phyloP scores from a whole-genome alignment of 192 early-diverging fungal species.

The Backusella macrospora region DNA sequence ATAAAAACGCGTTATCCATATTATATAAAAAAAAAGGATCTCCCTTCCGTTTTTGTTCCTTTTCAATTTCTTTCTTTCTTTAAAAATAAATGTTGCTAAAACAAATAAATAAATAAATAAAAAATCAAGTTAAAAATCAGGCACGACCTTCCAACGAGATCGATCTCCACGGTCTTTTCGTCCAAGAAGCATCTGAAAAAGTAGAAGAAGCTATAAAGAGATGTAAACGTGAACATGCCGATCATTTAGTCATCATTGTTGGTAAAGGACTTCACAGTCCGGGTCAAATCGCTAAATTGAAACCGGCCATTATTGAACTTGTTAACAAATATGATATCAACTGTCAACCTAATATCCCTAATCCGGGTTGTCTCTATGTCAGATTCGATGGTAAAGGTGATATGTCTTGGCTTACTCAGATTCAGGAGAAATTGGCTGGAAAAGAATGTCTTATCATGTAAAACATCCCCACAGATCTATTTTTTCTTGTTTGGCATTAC shows the following conservation, averaged over 20 bases:
- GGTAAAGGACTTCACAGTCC: constrained; percentile 63
- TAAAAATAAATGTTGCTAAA: neutral
- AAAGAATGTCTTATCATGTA: constrained; percentile 40
- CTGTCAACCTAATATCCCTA: constrained; percentile 54
- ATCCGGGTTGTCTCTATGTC: constrained; percentile 61
- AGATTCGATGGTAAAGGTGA: constrained; percentile 55
- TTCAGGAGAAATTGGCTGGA: constrained; percentile 24
- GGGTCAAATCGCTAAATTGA: constrained; percentile 60
- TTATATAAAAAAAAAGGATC: neutral
- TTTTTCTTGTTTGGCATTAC: neutral
- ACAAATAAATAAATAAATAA: neutral
- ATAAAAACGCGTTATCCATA: neutral
- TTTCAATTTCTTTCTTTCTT: neutral
- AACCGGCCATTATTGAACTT: constrained; percentile 64
- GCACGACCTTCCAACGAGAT: constrained; percentile 48
- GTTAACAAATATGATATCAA: constrained; percentile 55
- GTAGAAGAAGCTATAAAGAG: constrained; percentile 49
- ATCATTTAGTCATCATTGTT: constrained; percentile 62
- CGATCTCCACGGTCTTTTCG: constrained; percentile 72
- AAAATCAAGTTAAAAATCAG: constrained; percentile 47
- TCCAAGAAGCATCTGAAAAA: constrained; percentile 59
- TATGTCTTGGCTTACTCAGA: constrained; percentile 47
- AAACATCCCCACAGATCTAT: neutral
- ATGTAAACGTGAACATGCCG: constrained; percentile 50
- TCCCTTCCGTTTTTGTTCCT: neutral